Percentiles rank a stretch among this genome's conserved stretches.
These are phyloP conservation scores for Xerocomus spinulosus DNA, from an alignment of 768 basidiomycete genomes.

Conservation along the genomic window DNA sequence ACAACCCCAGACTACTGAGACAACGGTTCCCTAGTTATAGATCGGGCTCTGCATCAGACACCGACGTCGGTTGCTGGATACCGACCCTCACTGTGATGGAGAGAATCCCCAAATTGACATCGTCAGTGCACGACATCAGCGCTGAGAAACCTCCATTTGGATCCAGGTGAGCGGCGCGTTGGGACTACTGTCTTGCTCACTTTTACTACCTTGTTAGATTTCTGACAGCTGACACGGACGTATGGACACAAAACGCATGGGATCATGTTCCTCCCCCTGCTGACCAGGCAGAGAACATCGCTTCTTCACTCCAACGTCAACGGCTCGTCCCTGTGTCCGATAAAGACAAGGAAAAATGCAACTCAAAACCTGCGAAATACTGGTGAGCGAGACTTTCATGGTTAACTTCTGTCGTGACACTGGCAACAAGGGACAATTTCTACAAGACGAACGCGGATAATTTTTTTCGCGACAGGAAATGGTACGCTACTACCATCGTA, in stretches of 20 bases:
- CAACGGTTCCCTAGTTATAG: too few species aligned
- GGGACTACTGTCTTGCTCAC: too few species aligned
- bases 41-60: too few species aligned
- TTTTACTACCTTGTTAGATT: too few species aligned
- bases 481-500: slow-evolving; percentile 36
- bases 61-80: neutral
- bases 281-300: slow-evolving; percentile 74
- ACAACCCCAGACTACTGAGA: too few species aligned
- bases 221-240: slow-evolving; percentile 62
- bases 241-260: slow-evolving; percentile 89
- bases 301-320: slow-evolving; percentile 66
- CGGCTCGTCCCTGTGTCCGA: slow-evolving; percentile 66
- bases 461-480: slow-evolving; percentile 94
- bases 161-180: slow-evolving; percentile 56
- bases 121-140: slow-evolving; percentile 61
- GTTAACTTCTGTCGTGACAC: slow-evolving; percentile 24
- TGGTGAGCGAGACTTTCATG: slow-evolving; percentile 48
- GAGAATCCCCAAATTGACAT: slow-evolving; percentile 37
- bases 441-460: slow-evolving; percentile 82
- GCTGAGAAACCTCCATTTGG: slow-evolving; percentile 64
- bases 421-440: slow-evolving; percentile 76
- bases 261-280: slow-evolving; percentile 82
- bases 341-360: slow-evolving; percentile 65
- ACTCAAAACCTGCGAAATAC: slow-evolving; percentile 66
- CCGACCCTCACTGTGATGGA: slow-evolving; percentile 5